phyloP scores from a whole-genome alignment of 177 flowering plant species.

The Vitis hybrid region DNA sequence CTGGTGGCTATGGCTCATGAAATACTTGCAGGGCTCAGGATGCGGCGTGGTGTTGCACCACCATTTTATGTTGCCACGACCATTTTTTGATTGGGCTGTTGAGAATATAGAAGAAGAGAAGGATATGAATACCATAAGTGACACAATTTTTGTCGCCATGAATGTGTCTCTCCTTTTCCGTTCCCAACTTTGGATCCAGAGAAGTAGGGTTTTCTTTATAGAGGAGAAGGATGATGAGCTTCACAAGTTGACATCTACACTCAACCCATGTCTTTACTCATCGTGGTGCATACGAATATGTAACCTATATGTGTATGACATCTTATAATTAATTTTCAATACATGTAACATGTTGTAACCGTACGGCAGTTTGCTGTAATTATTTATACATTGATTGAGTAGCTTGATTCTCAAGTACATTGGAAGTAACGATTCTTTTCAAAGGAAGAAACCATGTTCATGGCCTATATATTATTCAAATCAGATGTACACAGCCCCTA shows the following conservation, averaged over 20 bases:
- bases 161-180: background rate
- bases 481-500: no score
- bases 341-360: no score
- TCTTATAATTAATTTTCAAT: no score
- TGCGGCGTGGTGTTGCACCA: constrained; percentile 64
- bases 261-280: no score
- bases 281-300: no score
- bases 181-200: background rate
- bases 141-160: constrained; percentile 7
- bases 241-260: no score
- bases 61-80: constrained; percentile 25
- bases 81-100: background rate
- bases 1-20: constrained; percentile 22
- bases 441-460: background rate
- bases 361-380: background rate
- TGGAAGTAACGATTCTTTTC: background rate
- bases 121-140: constrained; percentile 10
- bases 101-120: constrained; percentile 20
- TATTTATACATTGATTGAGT: constrained; percentile 3
- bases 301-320: no score
- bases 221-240: background rate
- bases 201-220: background rate
- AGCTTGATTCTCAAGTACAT: background rate
- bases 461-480: background rate
- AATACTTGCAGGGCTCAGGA: constrained; percentile 43